These are phyloP conservation scores for Hemileia vastatrix DNA, from an alignment of 1,284 basidiomycete species.

Conservation along the genomic window DNA sequence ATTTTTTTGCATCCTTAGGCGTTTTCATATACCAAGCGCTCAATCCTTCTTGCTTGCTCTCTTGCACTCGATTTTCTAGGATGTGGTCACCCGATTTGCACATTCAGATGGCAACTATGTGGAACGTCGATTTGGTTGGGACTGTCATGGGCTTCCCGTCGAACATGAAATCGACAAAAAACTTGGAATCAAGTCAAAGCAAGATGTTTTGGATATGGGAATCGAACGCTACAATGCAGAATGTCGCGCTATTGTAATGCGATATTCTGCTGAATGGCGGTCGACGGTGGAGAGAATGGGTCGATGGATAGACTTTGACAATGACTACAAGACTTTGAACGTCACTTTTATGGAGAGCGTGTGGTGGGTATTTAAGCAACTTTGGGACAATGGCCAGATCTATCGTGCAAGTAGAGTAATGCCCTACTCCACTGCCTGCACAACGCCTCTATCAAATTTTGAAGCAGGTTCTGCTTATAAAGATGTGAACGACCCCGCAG, in stretches of 20 bases:
- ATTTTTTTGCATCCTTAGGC: background rate
- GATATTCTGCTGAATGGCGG: constrained; percentile 89
- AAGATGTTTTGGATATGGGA: constrained; percentile 90
- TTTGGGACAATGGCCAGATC: constrained; percentile 86
- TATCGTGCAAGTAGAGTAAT: constrained; percentile 91
- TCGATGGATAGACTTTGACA: constrained; percentile 99
- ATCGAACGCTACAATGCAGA: constrained; percentile 97
- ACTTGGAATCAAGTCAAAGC: constrained; percentile 80
- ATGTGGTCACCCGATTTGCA: constrained; percentile 91
- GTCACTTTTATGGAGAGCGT: constrained; percentile 92
- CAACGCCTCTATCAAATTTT: constrained; percentile 95
- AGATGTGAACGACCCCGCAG: constrained; percentile 88
- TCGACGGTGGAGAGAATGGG: constrained; percentile 94
- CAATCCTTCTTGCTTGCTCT: background rate
- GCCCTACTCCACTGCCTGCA: constrained; percentile 96
- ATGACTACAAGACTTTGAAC: constrained; percentile 97
- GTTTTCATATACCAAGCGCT: background rate
- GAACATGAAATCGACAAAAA: constrained; percentile 99
- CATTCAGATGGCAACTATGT: constrained; percentile 90
- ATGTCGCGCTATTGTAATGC: constrained; percentile 95
- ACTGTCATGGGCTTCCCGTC: constrained; percentile 96
- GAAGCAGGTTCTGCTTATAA: constrained; percentile 89
- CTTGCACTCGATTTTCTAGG: constrained; percentile 50
- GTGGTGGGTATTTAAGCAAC: constrained; percentile 97
- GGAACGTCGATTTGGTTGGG: constrained; percentile 94